phyloP scores from a whole-genome alignment of 2,329 filamentous ascomycete species.

The Paracoccidioides lutzii region DNA sequence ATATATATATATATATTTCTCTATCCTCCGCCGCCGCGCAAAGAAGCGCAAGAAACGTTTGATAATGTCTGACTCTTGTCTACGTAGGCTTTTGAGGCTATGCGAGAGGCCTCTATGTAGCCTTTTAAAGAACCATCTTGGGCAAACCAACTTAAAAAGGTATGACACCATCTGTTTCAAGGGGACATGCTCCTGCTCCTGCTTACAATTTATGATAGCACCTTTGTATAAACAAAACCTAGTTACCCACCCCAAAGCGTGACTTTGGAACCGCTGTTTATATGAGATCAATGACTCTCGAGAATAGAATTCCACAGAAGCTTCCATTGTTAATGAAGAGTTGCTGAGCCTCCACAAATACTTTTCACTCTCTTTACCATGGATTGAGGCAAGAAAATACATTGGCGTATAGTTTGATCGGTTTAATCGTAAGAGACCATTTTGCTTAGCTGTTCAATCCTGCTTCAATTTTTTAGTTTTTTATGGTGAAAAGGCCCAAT shows the following conservation, averaged over 20 bases:
- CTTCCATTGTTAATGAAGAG: conserved; percentile 3
- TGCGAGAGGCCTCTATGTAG: neutral
- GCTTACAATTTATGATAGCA: neutral
- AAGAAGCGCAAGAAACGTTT: neutral
- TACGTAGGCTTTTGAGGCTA: conserved; percentile 3
- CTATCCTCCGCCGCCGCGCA: neutral
- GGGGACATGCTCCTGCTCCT: neutral
- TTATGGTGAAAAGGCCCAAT: neutral
- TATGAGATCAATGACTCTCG: neutral
- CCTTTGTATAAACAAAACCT: neutral
- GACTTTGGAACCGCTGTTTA: neutral
- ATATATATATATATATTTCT: neutral
- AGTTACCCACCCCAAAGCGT: neutral
- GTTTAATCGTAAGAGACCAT: neutral
- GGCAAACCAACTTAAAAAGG: neutral
- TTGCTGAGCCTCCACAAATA: conserved; percentile 4
- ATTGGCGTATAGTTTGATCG: neutral
- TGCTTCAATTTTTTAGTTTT: neutral
- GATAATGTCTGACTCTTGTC: conserved; percentile 8
- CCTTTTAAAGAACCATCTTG: neutral
- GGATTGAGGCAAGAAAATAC: conserved; percentile 4
- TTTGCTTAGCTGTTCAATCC: neutral
- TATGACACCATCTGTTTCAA: neutral
- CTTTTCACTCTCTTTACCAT: conserved; percentile 5
- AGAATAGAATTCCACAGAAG: conserved; percentile 6